Conservation (phyloP, 164 flowering plant genomes). For the Akebia trifoliata region DNA sequence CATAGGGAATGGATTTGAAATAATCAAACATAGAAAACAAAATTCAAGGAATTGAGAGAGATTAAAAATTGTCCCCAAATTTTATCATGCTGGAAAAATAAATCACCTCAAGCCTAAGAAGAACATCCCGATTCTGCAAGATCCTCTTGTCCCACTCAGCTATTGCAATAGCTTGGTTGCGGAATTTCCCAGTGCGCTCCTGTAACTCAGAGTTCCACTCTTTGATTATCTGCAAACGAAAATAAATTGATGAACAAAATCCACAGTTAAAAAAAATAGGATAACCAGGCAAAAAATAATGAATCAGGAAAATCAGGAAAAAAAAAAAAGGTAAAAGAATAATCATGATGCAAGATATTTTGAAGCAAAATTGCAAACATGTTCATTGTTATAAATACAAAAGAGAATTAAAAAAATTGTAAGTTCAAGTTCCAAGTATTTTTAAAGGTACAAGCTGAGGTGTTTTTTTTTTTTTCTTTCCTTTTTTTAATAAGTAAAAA, state of each 20-base stretch:
- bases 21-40: neutral
- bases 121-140: slow-evolving; percentile 83
- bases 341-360: neutral
- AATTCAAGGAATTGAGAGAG: neutral
- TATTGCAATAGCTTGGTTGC: slow-evolving; percentile 88
- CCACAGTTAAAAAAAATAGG: neutral
- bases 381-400: no score
- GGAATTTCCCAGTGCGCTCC: slow-evolving; percentile 86
- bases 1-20: neutral
- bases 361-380: no score
- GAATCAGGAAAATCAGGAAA: neutral
- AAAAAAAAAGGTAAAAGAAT: neutral
- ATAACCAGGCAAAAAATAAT: neutral
- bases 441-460: no score
- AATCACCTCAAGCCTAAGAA: slow-evolving; percentile 87
- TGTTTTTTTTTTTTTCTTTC: no score
- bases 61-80: neutral
- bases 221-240: slow-evolving; percentile 65
- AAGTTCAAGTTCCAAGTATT: no score
- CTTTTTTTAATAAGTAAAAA: no score
- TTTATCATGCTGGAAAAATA: neutral
- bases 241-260: neutral
- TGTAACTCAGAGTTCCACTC: slow-evolving; percentile 97
- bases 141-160: slow-evolving; percentile 98
- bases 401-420: no score